phyloP scores from a whole-genome alignment of 179 eudicot species.

The Nepenthes alata region DNA sequence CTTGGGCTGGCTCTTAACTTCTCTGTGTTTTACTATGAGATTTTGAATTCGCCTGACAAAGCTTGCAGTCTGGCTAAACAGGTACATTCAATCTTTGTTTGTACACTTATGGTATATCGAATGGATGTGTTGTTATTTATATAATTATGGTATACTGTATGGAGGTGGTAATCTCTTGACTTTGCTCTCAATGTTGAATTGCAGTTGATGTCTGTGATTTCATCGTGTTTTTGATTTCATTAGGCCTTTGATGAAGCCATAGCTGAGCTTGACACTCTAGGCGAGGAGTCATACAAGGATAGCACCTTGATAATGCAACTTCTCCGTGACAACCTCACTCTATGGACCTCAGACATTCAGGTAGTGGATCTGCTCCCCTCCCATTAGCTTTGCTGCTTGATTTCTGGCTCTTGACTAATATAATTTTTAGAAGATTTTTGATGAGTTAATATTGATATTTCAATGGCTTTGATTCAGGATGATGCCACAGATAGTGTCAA shows the following conservation, averaged over 20 bases:
- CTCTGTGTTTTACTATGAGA: not conserved
- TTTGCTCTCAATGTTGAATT: too few relatives aligned
- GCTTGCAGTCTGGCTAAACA: conserved; percentile 31
- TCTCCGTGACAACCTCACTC: conserved; percentile 56
- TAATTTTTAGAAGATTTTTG: not conserved
- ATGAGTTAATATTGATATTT: not conserved
- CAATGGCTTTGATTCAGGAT: conserved; percentile 9
- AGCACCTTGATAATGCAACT: conserved; percentile 76
- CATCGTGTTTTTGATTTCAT: not conserved
- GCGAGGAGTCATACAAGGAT: conserved; percentile 66
- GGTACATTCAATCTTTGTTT: not conserved
- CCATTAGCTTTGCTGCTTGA: not conserved
- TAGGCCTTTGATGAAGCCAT: conserved; percentile 68
- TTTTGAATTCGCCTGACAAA: conserved; percentile 1
- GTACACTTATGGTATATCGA: too few relatives aligned
- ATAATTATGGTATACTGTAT: too few relatives aligned
- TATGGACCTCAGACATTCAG: conserved; percentile 72
- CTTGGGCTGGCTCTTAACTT: conserved; percentile 2
- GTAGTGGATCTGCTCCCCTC: conserved; percentile 7
- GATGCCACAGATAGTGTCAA: conserved; percentile 25
- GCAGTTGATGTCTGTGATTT: not conserved
- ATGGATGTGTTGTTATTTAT: too few relatives aligned
- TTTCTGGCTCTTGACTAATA: not conserved
- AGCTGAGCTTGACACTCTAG: conserved; percentile 57
- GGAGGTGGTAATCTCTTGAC: too few relatives aligned